Evolutionary conservation across 306 rosid genomes (phyloP).

Genomic region (Gastrolobium villosum): DNA sequence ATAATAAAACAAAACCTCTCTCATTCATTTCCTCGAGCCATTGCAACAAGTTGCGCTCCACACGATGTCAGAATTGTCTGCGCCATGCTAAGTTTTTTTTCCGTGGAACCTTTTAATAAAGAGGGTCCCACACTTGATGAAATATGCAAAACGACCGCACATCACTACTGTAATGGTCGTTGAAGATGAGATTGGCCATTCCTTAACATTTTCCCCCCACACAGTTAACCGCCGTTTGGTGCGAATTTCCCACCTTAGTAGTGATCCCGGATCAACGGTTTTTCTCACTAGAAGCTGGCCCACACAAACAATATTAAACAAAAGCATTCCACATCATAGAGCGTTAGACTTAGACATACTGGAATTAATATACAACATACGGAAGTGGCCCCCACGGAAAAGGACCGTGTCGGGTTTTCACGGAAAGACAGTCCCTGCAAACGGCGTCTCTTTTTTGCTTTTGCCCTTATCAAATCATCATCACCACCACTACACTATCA

Average conservation of each 20-base stretch:
- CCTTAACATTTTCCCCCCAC: neutral
- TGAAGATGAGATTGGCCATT: slow-evolving; percentile 36
- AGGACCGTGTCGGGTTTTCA: slow-evolving; percentile 69
- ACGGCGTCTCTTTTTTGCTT: slow-evolving; percentile 75
- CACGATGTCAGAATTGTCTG: slow-evolving; percentile 53
- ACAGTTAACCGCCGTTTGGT: slow-evolving; percentile 66
- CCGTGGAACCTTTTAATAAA: neutral
- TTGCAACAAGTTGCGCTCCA: slow-evolving; percentile 45
- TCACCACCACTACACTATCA: slow-evolving; percentile 39
- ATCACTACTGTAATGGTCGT: neutral
- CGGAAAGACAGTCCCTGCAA: slow-evolving; percentile 66
- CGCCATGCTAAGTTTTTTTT: neutral
- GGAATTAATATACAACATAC: neutral
- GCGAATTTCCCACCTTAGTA: slow-evolving; percentile 39
- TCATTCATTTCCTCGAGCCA: neutral
- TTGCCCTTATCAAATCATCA: slow-evolving; percentile 53
- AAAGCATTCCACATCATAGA: slow-evolving; percentile 7
- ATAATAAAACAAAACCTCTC: neutral
- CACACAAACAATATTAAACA: neutral
- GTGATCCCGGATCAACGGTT: slow-evolving; percentile 40
- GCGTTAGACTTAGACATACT: neutral
- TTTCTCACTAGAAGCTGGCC: slow-evolving; percentile 10
- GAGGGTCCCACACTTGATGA: neutral
- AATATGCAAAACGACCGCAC: neutral
- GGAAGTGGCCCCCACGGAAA: slow-evolving; percentile 55